A percentile compares a stretch with the other conserved stretches of the same genome.
Conservation (phyloP, 768 basidiomycete genomes). For the Boletus pseudopeckii region DNA sequence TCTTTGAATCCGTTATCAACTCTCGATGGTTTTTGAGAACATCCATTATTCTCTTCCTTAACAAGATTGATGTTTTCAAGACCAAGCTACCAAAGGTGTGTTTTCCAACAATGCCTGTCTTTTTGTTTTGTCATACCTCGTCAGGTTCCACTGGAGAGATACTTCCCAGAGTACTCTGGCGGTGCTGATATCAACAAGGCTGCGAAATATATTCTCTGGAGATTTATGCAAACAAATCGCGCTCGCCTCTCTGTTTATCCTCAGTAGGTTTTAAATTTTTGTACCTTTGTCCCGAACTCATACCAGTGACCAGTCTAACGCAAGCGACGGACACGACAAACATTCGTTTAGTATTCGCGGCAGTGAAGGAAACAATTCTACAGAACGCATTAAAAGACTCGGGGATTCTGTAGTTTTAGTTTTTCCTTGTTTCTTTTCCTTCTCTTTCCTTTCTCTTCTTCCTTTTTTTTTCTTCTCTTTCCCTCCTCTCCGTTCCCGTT, state of each 20-base stretch:
- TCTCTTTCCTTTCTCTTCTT: not conserved
- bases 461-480: not conserved
- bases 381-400: constrained; percentile 85
- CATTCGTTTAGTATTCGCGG: constrained; percentile 77
- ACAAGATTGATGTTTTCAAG: constrained; percentile 78
- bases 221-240: constrained; percentile 89
- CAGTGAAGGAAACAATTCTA: constrained; percentile 90
- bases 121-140: not conserved
- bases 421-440: not conserved
- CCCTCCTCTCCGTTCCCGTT: not conserved
- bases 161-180: constrained; percentile 87
- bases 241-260: constrained; percentile 86
- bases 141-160: constrained; percentile 69
- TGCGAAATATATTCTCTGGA: constrained; percentile 91
- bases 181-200: constrained; percentile 91
- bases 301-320: constrained; percentile 50
- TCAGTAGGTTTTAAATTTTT: constrained; percentile 53
- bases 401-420: constrained; percentile 59
- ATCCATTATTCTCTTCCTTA: constrained; percentile 64
- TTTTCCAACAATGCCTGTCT: fast-evolving
- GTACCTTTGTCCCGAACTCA: not conserved
- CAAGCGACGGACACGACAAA: constrained; percentile 89
- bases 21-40: constrained; percentile 73
- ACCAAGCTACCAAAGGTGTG: constrained; percentile 57
- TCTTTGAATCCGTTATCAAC: constrained; percentile 78